These are phyloP conservation scores for Termitomyces sp. DNA, from an alignment of 768 basidiomycete species.

Conservation along the genomic window DNA sequence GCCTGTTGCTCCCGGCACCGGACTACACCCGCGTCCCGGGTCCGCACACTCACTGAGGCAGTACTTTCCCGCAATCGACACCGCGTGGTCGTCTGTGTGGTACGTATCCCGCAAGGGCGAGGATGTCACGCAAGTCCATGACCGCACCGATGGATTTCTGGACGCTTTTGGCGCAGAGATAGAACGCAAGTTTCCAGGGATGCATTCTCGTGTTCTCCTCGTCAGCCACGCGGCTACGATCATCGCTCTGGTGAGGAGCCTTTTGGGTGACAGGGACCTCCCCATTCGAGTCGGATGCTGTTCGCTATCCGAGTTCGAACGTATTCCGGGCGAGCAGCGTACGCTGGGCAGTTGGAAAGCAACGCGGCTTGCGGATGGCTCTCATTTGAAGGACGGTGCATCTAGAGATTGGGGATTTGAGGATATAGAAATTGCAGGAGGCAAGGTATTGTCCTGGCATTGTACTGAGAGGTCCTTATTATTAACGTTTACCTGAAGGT, in stretches of 20 bases:
- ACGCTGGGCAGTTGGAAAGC: constrained; percentile 43
- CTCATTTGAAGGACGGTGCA: constrained; percentile 52
- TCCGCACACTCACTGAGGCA: constrained; percentile 45
- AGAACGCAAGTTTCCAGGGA: constrained; percentile 34
- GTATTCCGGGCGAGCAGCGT: constrained; percentile 20
- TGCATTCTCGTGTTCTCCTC: constrained; percentile 51
- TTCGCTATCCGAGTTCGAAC: constrained; percentile 54
- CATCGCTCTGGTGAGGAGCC: constrained; percentile 57
- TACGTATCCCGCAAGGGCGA: constrained; percentile 74
- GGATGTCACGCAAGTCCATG: constrained; percentile 54
- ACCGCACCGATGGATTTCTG: constrained; percentile 50
- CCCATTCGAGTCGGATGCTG: constrained; percentile 71
- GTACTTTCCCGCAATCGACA: constrained; percentile 59
- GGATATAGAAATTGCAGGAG: constrained; percentile 55
- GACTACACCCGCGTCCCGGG: constrained; percentile 72
- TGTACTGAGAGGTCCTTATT: constrained; percentile 1
- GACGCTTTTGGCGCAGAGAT: constrained; percentile 44
- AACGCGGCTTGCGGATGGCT: constrained; percentile 44
- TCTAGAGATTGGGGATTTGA: constrained; percentile 81
- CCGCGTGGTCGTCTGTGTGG: constrained; percentile 59
- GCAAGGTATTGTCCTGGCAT: constrained; percentile 33
- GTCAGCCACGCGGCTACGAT: constrained; percentile 74
- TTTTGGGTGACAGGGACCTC: constrained; percentile 47
- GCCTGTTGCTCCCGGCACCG: constrained; percentile 57
- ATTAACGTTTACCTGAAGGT: constrained; percentile 36